Evolutionary conservation across 495 filamentous ascomycete species (phyloP).

Genomic region (Tetracladium marchalianum): DNA sequence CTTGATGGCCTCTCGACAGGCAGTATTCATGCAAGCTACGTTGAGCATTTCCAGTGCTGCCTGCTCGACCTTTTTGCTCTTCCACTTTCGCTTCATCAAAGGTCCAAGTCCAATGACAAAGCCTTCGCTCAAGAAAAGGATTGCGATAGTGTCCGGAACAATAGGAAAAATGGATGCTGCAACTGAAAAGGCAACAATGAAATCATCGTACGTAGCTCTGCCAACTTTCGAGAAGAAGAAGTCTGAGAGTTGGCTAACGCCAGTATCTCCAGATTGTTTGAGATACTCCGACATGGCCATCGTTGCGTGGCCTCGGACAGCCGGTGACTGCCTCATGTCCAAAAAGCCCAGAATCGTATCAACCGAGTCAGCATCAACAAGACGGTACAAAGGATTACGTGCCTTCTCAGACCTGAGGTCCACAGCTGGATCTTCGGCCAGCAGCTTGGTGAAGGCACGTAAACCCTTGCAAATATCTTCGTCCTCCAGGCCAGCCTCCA

Average conservation of each 20-base stretch:
- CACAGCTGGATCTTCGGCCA: conserved; percentile 34
- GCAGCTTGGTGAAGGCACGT: conserved; percentile 36
- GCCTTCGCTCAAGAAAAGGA: conserved; percentile 74
- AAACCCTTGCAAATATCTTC: conserved; percentile 39
- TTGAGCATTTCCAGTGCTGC: conserved; percentile 80
- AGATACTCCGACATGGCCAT: conserved; percentile 72
- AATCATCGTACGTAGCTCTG: conserved; percentile 45
- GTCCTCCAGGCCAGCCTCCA: conserved; percentile 47
- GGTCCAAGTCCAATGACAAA: conserved; percentile 64
- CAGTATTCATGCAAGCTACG: conserved; percentile 73
- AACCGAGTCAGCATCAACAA: conserved; percentile 69
- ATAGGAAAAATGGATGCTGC: conserved; percentile 81
- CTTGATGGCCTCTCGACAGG: conserved; percentile 68
- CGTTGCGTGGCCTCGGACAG: conserved; percentile 63
- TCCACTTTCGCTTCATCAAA: conserved; percentile 61
- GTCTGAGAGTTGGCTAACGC: conserved; percentile 50
- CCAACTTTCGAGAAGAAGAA: conserved; percentile 48
- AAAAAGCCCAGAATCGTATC: conserved; percentile 70
- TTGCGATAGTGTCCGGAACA: conserved; percentile 54
- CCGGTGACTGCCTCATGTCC: conserved; percentile 60
- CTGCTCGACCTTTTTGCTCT: conserved; percentile 68
- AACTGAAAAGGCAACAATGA: conserved; percentile 75
- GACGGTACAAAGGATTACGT: conserved; percentile 40
- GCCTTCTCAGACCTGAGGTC: conserved; percentile 17
- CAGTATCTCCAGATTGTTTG: conserved; percentile 58